These are phyloP conservation scores for Truncatella angustata DNA, from an alignment of 2,329 filamentous ascomycete genomes.

Conservation along the genomic window DNA sequence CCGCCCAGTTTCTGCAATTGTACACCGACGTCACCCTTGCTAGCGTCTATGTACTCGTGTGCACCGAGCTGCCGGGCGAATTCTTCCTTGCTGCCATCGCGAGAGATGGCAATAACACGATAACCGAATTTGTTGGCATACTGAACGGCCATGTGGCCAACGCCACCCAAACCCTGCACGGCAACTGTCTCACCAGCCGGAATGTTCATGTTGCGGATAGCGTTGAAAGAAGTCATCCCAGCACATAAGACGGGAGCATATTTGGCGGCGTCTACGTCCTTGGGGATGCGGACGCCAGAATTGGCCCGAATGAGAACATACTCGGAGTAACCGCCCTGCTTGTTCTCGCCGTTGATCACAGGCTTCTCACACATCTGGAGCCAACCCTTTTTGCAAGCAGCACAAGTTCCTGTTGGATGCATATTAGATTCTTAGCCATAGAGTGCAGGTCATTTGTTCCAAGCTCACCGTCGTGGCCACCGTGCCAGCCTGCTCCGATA, in stretches of 20 bases:
- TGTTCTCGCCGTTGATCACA: conserved; percentile 53
- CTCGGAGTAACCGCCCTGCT: conserved; percentile 58
- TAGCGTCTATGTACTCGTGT: conserved; percentile 46
- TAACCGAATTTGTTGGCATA: conserved; percentile 65
- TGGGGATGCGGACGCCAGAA: conserved; percentile 45
- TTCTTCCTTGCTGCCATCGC: conserved; percentile 47
- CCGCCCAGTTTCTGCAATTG: conserved; percentile 12
- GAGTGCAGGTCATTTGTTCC: neutral
- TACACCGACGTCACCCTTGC: conserved; percentile 12
- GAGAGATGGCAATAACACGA: conserved; percentile 54
- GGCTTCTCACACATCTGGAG: conserved; percentile 57
- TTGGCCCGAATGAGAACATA: conserved; percentile 54
- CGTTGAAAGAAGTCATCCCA: conserved; percentile 45
- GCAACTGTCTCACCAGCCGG: conserved; percentile 34
- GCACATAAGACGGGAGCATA: conserved; percentile 51
- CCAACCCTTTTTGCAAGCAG: conserved; percentile 49
- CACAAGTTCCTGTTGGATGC: conserved; percentile 41
- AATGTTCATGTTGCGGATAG: conserved; percentile 34
- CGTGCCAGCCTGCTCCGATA: conserved; percentile 48
- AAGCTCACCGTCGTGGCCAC: conserved; percentile 44
- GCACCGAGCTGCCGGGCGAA: conserved; percentile 55
- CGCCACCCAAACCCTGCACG: conserved; percentile 60
- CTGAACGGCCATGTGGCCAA: conserved; percentile 66
- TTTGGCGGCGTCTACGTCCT: conserved; percentile 36
- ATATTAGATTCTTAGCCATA: neutral